Base-by-base conservation (phyloP, 495 filamentous ascomycete species). In the Achaetomiella virescens region DNA sequence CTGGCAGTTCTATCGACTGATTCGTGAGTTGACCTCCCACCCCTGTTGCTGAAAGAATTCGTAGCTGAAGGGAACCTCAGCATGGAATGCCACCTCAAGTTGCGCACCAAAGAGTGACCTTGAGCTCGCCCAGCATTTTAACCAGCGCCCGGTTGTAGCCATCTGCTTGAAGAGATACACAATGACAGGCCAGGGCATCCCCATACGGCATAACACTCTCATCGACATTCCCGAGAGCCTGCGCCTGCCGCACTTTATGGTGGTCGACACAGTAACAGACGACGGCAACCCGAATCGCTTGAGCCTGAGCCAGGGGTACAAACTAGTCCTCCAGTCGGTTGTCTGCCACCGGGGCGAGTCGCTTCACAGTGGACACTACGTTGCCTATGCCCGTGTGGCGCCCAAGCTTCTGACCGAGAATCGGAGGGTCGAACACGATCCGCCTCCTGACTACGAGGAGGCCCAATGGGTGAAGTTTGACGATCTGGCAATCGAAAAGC, bases 1-100 rank as follows among this genome's bases (percentile, higher is more conserved):
- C 12, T 98, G 92, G 92, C 93, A 96, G 63, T 97, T 98, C 64
- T 97, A 96, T 70, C 88, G 84, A 64, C 71, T 96, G 37, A 91
- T 95, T 54, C 90, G 87, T 88, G 71, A 59, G 84, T 73, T 45
- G 36, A 20, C 58, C 29, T 20, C 6, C 40, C 12, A 18, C n/a
- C 25, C 52, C 21, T 20, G 18, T 9, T 35, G 18, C 46, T 6
- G 25, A 35, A 0, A 33, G n/a, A 7, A 42, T 44, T 27, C 10
- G 20, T 15, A 10, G 58, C 76, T 84, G 71, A 84, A 81, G 40
- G 84, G 76, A 82, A 82, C 0, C 58, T 80, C 81, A 58, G 84
- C 90, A 62, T 88, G 88, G 69, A 79, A 84, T 33, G 84, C 88
- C 3, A 80, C 80, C 9, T 65, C 66, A 1, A 72, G 66, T 50